These are phyloP conservation scores for Musa schizocarpa DNA, from an alignment of 176 grass and related monocot species.

Conservation along the genomic window DNA sequence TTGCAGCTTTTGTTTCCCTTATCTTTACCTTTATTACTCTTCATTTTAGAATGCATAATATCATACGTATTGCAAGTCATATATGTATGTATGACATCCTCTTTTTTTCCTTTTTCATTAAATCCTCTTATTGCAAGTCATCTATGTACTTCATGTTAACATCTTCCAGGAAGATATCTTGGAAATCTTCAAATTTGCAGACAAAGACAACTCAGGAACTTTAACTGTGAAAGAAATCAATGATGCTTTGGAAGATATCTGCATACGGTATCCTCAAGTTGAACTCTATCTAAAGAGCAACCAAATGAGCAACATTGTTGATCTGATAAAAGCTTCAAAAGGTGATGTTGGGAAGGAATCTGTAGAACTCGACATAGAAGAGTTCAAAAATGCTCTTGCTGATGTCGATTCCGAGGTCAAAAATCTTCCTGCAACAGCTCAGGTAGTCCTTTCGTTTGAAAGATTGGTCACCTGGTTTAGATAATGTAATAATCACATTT, in stretches of 20 bases:
- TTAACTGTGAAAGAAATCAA: slow-evolving; percentile 95
- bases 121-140: slow-evolving; percentile 12
- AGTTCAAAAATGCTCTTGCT: slow-evolving; percentile 74
- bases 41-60: too few relatives aligned
- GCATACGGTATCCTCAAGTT: slow-evolving; percentile 79
- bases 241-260: slow-evolving; percentile 80
- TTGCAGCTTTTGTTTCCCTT: background rate
- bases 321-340: slow-evolving; percentile 57
- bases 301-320: slow-evolving; percentile 60
- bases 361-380: slow-evolving; percentile 68
- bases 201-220: slow-evolving; percentile 98
- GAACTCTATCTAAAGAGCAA: slow-evolving; percentile 91
- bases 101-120: background rate
- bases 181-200: slow-evolving; percentile 88
- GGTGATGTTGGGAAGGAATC: slow-evolving; percentile 73
- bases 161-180: slow-evolving; percentile 75
- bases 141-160: slow-evolving; percentile 6
- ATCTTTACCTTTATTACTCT: background rate
- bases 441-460: slow-evolving; percentile 28
- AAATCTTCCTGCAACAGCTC: slow-evolving; percentile 82
- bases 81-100: too few relatives aligned
- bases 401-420: slow-evolving; percentile 89
- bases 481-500: background rate
- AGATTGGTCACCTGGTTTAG: background rate
- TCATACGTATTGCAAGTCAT: too few relatives aligned